Conservation (phyloP, 176 grass and related monocot species). For the Neostapfia colusana region DNA sequence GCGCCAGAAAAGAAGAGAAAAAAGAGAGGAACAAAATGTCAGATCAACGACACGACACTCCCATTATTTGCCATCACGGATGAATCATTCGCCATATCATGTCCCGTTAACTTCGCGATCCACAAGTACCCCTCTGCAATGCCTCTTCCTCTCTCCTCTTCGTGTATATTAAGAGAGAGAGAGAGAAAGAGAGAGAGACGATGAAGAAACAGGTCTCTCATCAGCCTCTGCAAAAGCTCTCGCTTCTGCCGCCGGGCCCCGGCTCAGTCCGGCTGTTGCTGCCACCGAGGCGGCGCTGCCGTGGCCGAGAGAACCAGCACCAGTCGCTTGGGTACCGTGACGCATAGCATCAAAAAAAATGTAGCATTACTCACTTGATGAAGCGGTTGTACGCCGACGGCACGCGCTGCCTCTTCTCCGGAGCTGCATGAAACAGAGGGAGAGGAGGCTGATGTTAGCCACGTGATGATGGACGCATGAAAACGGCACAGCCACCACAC, state of each 20-base stretch:
- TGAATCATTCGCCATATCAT: slow-evolving; percentile 51
- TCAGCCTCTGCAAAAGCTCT: slow-evolving; percentile 45
- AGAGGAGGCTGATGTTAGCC: slow-evolving; percentile 1
- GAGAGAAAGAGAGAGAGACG: slow-evolving; percentile 1
- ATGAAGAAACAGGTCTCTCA: not conserved
- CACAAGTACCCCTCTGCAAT: not conserved
- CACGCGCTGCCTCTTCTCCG: slow-evolving; percentile 98
- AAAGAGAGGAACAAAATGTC: slow-evolving; percentile 32
- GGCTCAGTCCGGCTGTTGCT: slow-evolving; percentile 16
- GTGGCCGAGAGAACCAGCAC: slow-evolving; percentile 27
- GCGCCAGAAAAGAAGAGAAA: slow-evolving; percentile 33
- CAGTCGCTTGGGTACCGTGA: not conserved
- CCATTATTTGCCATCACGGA: slow-evolving; percentile 54
- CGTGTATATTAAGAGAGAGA: not conserved
- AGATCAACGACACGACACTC: slow-evolving; percentile 35
- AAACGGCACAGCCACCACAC: not conserved
- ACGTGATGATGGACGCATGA: not conserved
- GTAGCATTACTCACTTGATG: slow-evolving; percentile 77
- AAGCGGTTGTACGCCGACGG: slow-evolving; percentile 99
- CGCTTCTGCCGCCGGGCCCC: slow-evolving; percentile 28
- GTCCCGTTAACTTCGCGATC: slow-evolving; percentile 14
- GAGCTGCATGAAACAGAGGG: slow-evolving; percentile 48
- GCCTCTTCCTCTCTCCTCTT: not conserved
- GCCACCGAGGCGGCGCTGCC: slow-evolving; percentile 44
- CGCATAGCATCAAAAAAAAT: not conserved